Conservation (phyloP, 2,329 filamentous ascomycete genomes). For the Eutypa lata region DNA sequence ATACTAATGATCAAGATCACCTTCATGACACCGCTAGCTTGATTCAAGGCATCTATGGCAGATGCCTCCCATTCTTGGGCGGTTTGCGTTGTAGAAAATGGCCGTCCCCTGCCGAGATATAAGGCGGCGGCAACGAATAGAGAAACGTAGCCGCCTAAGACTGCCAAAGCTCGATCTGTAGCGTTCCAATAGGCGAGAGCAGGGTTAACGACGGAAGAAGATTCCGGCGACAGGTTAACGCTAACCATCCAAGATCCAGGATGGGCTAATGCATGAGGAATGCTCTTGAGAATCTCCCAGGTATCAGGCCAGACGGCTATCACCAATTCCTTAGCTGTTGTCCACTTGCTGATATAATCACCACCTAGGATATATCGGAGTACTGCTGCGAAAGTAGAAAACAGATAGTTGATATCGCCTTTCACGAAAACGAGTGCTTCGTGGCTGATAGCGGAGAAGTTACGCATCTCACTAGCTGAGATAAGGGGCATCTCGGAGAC, state of each 20-base stretch:
- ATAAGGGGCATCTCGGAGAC: conserved; percentile 49
- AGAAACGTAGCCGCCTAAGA: conserved; percentile 76
- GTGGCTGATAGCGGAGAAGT: conserved; percentile 75
- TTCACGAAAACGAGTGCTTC: conserved; percentile 64
- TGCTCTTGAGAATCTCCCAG: conserved; percentile 23
- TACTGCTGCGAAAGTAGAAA: conserved; percentile 36
- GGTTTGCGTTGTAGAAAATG: conserved; percentile 58
- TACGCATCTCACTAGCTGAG: conserved; percentile 62
- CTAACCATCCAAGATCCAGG: conserved; percentile 59
- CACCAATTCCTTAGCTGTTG: conserved; percentile 17
- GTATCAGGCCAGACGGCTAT: conserved; percentile 13
- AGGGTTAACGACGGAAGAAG: conserved; percentile 43
- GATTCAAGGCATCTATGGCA: conserved; percentile 78
- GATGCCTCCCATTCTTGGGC: conserved; percentile 69
- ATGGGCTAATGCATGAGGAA: conserved; percentile 37
- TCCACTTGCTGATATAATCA: conserved; percentile 34
- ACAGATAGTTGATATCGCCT: conserved; percentile 40
- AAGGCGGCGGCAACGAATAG: conserved; percentile 71
- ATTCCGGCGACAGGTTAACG: conserved; percentile 42
- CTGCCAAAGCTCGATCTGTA: conserved; percentile 65
- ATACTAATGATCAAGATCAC: conserved; percentile 98
- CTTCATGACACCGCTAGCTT: conserved; percentile 95
- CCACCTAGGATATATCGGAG: conserved; percentile 45
- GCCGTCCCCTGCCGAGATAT: conserved; percentile 72
- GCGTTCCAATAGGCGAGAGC: conserved; percentile 65